Evolutionary conservation across 768 basidiomycete genomes (phyloP).

Genomic region (Butyriboletus loyo): DNA sequence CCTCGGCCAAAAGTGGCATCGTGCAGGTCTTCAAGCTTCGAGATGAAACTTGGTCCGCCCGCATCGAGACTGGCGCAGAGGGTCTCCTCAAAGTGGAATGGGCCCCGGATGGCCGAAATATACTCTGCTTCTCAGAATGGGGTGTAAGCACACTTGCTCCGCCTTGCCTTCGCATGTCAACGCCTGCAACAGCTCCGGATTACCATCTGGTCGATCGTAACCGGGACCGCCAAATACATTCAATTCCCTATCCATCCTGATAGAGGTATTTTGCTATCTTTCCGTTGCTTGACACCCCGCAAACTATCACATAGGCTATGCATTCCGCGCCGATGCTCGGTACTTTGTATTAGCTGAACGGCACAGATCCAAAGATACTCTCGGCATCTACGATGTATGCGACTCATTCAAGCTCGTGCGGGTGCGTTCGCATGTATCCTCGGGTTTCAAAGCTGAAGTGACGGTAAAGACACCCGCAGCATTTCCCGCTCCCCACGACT

Average conservation of each 20-base stretch:
- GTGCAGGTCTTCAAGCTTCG: constrained; percentile 78
- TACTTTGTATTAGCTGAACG: constrained; percentile 87
- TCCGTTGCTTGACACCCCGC: neutral
- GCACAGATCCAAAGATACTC: constrained; percentile 84
- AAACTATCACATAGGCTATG: constrained; percentile 50
- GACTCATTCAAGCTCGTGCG: constrained; percentile 70
- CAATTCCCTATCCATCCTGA: constrained; percentile 83
- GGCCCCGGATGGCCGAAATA: constrained; percentile 79
- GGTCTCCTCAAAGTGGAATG: constrained; percentile 86
- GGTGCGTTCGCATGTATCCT: constrained; percentile 35
- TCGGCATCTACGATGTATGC: constrained; percentile 78
- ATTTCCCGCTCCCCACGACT: constrained; percentile 77
- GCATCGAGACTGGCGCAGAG: constrained; percentile 79
- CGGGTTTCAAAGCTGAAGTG: constrained; percentile 15
- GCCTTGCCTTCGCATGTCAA: neutral
- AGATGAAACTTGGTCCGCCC: constrained; percentile 75
- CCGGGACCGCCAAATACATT: constrained; percentile 74
- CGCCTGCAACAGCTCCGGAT: constrained; percentile 62
- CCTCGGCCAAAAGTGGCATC: constrained; percentile 65
- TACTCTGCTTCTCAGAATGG: constrained; percentile 92
- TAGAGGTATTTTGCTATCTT: constrained; percentile 47
- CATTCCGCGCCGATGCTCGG: constrained; percentile 75
- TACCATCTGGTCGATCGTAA: constrained; percentile 80
- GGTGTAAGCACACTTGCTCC: constrained; percentile 59
- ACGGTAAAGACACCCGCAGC: constrained; percentile 44